These are phyloP conservation scores for Ziziphus jujuba DNA, from an alignment of 306 rosid species.

Conservation along the genomic window DNA sequence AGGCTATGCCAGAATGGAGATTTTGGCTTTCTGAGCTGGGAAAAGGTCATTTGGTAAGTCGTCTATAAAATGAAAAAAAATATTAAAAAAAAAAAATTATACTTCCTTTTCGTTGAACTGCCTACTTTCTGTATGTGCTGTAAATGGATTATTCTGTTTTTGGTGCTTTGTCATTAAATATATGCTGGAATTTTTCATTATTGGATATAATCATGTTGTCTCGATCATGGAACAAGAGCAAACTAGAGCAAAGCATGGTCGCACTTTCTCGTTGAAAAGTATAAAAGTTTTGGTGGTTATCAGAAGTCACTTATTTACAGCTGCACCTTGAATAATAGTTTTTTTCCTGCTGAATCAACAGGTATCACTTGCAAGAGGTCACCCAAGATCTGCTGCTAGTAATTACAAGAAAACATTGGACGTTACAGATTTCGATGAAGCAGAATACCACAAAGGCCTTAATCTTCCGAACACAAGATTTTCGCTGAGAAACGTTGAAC, in stretches of 20 bases:
- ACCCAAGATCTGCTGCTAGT: conserved; percentile 54
- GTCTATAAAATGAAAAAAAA: background rate
- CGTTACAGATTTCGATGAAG: conserved; percentile 44
- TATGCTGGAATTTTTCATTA: background rate
- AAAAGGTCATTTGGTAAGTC: conserved; percentile 63
- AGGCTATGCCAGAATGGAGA: conserved; percentile 59
- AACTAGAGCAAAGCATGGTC: too few species aligned
- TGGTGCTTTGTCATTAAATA: too few species aligned
- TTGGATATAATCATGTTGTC: background rate
- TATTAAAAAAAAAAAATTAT: background rate
- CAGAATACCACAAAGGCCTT: conserved; percentile 55
- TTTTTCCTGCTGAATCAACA: conserved; percentile 26
- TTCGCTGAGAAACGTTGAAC: conserved; percentile 45
- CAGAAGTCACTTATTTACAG: background rate
- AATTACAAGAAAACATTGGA: conserved; percentile 54
- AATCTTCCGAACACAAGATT: conserved; percentile 66
- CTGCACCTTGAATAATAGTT: background rate
- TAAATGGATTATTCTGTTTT: background rate
- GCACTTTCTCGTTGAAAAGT: background rate
- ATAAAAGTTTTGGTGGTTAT: background rate
- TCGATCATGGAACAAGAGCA: background rate
- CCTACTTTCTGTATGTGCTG: background rate
- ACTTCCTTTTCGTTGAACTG: background rate
- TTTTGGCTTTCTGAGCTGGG: conserved; percentile 74
- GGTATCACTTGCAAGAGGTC: conserved; percentile 74